Evolutionary conservation across 2,329 filamentous ascomycete genomes (phyloP).

Genomic region (Orbilia blumenaviensis): DNA sequence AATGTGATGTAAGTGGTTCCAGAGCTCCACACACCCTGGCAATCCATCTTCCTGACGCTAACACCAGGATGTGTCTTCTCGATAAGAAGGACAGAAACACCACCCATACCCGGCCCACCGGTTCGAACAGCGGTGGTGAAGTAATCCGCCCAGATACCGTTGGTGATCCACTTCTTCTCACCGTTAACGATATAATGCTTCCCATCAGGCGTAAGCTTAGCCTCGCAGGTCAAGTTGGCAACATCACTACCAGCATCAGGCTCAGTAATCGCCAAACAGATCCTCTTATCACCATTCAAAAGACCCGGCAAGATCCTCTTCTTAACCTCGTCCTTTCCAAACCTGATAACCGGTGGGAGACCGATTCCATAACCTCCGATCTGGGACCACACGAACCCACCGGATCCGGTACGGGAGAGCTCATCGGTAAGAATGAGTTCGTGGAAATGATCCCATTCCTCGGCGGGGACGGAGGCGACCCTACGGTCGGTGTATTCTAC

Average conservation of each 20-base stretch:
- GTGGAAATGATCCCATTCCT: conserved; percentile 98
- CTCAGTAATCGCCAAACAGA: conserved; percentile 97
- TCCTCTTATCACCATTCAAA: conserved; percentile 90
- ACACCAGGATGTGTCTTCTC: conserved; percentile 86
- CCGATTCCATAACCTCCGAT: conserved; percentile 97
- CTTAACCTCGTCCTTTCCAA: conserved; percentile 83
- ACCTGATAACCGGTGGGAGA: conserved; percentile 88
- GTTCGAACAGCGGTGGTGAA: conserved; percentile 97
- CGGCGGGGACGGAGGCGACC: conserved; percentile 79
- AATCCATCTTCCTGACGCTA: conserved; percentile 94
- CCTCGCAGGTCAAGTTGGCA: conserved; percentile 93
- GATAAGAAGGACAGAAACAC: conserved; percentile 88
- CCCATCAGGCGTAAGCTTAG: conserved; percentile 90
- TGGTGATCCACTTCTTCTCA: conserved; percentile 99
- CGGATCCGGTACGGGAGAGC: conserved; percentile 84
- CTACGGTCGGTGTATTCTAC: conserved; percentile 75
- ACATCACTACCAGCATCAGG: conserved; percentile 95
- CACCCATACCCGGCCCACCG: conserved; percentile 87
- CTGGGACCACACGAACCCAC: conserved; percentile 95
- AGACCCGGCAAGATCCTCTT: conserved; percentile 90
- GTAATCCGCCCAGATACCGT: conserved; percentile 95
- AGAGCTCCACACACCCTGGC: conserved; percentile 94
- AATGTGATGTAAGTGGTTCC: conserved; percentile 98
- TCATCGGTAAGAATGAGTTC: conserved; percentile 96
- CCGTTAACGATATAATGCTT: conserved; percentile 99